phyloP scores from a whole-genome alignment of 345 rosid genomes.

The Eucalyptus guilfoylei region DNA sequence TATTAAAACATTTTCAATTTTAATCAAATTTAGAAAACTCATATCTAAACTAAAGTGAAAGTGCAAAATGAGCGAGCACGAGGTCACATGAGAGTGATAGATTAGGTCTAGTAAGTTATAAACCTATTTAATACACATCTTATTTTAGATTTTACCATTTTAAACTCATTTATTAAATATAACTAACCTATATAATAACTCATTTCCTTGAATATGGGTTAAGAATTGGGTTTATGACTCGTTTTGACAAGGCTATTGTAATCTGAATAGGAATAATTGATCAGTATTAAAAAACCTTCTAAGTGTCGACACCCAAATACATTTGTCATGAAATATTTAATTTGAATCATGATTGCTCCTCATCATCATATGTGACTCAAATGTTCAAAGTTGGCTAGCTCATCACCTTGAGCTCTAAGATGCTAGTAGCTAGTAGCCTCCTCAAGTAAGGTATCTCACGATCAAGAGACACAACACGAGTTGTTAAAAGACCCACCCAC shows the following conservation, averaged over 20 bases:
- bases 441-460: neutral
- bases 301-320: fast-evolving
- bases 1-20: too few relatives aligned
- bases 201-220: neutral
- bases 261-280: neutral
- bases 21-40: too few relatives aligned
- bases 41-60: neutral
- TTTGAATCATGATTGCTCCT: neutral
- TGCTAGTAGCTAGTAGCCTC: neutral
- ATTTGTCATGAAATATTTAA: neutral
- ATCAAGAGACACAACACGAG: neutral
- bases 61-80: too few relatives aligned
- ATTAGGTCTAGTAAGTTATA: too few relatives aligned
- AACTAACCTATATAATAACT: too few relatives aligned
- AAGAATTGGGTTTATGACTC: neutral
- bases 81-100: too few relatives aligned
- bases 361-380: neutral
- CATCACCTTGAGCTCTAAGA: neutral
- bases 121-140: neutral
- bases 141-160: too few relatives aligned
- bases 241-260: neutral
- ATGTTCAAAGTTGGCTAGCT: neutral
- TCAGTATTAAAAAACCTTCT: neutral
- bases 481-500: neutral
- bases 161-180: too few relatives aligned